Base-by-base conservation (phyloP, 495 filamentous ascomycete species). In the Neurospora discreta region DNA sequence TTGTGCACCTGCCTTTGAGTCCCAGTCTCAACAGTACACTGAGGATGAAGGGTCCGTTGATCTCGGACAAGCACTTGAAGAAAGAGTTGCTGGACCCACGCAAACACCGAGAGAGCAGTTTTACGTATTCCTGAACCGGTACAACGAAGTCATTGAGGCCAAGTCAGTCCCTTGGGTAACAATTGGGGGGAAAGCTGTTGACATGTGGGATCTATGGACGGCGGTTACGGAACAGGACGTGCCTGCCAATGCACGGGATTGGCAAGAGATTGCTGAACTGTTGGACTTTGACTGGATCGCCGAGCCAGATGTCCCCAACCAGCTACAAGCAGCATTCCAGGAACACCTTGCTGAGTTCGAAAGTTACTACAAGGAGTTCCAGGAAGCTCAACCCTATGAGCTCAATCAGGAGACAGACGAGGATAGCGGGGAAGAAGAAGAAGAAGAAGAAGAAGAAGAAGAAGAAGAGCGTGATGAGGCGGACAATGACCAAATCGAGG, bases 241-340 rank as follows among this genome's bases (percentile, higher is more conserved):
- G 36, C 72, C 74, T 15, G 71, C 74, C 36, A 68, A 36, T 13
- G 71, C 71, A 18, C 81, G 81, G 20, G 75, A 83, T 71, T 84
- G 82, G 83, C 73, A 80, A 58, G 68, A 75, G 20, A 74, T 87
- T 23, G 77, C 82, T 0, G 81, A 80, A 52, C 42, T 68, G 0
- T 75, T 87, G 23, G 80, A 77, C 0, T 80, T 83, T 71, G 75
- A 85, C 73, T 83, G 79, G 78, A 69, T 80, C 44, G 69, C 78
- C 13, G 52, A 79, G 38, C 8, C 8, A 5, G 74, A 74, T 8
- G 76, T 81, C 26, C 73, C 81, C 7, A 39, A 76, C 41, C 77
- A 83, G 43, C 76, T 88, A 68, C 73, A 79, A 70, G 36, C 41
- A 42, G 75, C 74, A 10, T 84, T 81, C 73, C 76, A 80, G 67